A percentile compares a stretch with the other conserved stretches of the same genome.
phyloP scores from a whole-genome alignment of 2,329 filamentous ascomycete species.

The Massarina eburnea region DNA sequence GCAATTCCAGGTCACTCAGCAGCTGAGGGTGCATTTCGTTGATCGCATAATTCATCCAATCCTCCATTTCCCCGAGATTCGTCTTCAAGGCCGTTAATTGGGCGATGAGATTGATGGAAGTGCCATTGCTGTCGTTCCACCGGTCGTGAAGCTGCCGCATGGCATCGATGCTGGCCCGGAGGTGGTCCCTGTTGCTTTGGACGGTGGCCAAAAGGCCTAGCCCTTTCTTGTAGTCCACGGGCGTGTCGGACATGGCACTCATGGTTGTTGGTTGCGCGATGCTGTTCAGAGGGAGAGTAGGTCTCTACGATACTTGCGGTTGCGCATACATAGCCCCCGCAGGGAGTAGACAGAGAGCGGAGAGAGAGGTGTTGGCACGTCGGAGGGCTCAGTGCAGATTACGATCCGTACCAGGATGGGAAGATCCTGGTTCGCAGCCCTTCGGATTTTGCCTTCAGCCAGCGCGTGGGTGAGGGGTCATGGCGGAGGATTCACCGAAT shows the following conservation, averaged over 20 bases:
- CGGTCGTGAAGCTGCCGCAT: slow-evolving; percentile 40
- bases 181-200: slow-evolving; percentile 29
- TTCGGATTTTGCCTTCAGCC: slow-evolving; percentile 14
- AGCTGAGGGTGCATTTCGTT: slow-evolving; percentile 39
- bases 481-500: too few species aligned
- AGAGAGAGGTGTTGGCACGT: slow-evolving; percentile 6
- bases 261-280: not conserved
- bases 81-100: slow-evolving; percentile 38
- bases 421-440: slow-evolving; percentile 14
- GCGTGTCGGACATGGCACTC: slow-evolving; percentile 25
- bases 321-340: slow-evolving; percentile 13
- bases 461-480: slow-evolving; percentile 4
- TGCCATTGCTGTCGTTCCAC: slow-evolving; percentile 31
- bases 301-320: slow-evolving; percentile 2
- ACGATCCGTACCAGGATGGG: slow-evolving; percentile 9
- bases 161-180: slow-evolving; percentile 35
- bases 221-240: slow-evolving; percentile 31
- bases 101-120: slow-evolving; percentile 40
- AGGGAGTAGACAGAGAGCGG: slow-evolving; percentile 6
- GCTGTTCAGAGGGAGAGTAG: not conserved
- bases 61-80: slow-evolving; percentile 36
- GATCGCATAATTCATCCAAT: slow-evolving; percentile 38
- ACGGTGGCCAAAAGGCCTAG: slow-evolving; percentile 32
- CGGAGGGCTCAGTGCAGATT: not conserved
- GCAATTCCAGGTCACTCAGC: slow-evolving; percentile 35